Percentiles rank a stretch among this genome's conserved stretches.
These are phyloP conservation scores for Moesziomyces sp. DNA, from an alignment of 1,284 basidiomycete species.

Conservation along the genomic window DNA sequence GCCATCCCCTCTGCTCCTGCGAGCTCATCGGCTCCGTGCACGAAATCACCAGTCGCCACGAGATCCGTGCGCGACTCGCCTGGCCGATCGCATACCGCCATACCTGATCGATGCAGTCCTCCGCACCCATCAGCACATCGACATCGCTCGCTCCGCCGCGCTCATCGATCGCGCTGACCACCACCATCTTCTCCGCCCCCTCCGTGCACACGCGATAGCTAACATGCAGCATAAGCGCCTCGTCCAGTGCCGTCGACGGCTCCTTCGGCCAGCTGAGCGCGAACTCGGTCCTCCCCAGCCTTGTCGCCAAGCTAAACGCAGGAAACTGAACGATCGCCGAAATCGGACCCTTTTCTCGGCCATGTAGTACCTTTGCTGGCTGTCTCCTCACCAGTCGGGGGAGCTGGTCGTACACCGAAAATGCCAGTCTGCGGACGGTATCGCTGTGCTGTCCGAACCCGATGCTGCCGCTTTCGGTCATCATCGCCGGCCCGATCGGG, in stretches of 20 bases:
- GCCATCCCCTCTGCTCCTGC: constrained; percentile 34
- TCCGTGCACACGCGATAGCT: constrained; percentile 25
- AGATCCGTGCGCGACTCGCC: constrained; percentile 33
- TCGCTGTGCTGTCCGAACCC: constrained; percentile 27
- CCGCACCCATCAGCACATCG: constrained; percentile 15
- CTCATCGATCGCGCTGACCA: constrained; percentile 53
- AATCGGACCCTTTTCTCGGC: constrained; percentile 23
- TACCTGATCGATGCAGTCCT: constrained; percentile 30
- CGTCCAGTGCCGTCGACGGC: constrained; percentile 25
- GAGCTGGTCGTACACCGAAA: constrained; percentile 52
- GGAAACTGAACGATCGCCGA: constrained; percentile 49
- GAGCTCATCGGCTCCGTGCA: constrained; percentile 14
- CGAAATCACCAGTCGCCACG: constrained; percentile 50
- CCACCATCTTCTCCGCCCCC: constrained; percentile 10
- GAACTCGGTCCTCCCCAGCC: constrained; percentile 9
- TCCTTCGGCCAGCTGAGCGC: constrained; percentile 22
- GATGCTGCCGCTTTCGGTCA: constrained; percentile 40
- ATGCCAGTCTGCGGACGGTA: constrained; percentile 27
- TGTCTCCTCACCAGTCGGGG: constrained; percentile 32
- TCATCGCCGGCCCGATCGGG: constrained; percentile 30
- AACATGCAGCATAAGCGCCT: constrained; percentile 44
- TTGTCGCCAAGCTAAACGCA: constrained; percentile 31
- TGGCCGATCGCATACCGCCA: constrained; percentile 43
- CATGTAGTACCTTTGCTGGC: constrained; percentile 43
- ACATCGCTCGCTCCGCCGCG: constrained; percentile 29